Conservation (phyloP, 192 early-diverging fungal genomes). For the Spinellus fusiger region DNA sequence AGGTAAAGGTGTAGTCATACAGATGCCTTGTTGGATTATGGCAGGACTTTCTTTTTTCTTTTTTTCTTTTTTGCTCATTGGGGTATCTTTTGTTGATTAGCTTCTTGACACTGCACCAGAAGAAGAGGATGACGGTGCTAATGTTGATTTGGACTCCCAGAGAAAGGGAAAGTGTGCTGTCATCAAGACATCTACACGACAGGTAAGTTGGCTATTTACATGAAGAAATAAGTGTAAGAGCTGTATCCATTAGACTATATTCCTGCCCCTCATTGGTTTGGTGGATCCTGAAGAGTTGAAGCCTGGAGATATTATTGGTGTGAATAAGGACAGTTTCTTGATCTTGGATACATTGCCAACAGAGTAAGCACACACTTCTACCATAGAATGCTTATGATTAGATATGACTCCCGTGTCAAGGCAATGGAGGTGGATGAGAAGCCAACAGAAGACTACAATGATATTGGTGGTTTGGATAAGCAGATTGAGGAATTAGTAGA, state of each 20-base stretch:
- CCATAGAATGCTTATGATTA: slow-evolving; percentile 11
- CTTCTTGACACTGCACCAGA: slow-evolving; percentile 89
- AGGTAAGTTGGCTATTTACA: slow-evolving; percentile 43
- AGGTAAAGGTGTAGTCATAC: slow-evolving; percentile 46
- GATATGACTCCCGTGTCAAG: slow-evolving; percentile 96
- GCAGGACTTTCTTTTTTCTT: not conserved
- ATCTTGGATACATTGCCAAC: slow-evolving; percentile 94
- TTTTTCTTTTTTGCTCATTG: not conserved
- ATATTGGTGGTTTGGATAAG: slow-evolving; percentile 87
- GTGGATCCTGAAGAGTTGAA: slow-evolving; percentile 84
- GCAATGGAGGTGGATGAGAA: slow-evolving; percentile 99
- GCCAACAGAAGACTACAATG: slow-evolving; percentile 95
- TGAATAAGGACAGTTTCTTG: slow-evolving; percentile 97
- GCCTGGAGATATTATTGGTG: slow-evolving; percentile 96
- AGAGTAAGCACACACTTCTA: slow-evolving; percentile 53
- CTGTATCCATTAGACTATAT: slow-evolving; percentile 66
- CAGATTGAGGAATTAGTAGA: slow-evolving; percentile 86
- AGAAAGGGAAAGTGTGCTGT: slow-evolving; percentile 96
- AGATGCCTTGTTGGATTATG: slow-evolving; percentile 25
- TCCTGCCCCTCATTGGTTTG: slow-evolving; percentile 94
- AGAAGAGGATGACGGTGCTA: slow-evolving; percentile 91
- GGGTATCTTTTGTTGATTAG: slow-evolving; percentile 27
- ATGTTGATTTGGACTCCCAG: slow-evolving; percentile 87
- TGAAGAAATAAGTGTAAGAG: not conserved
- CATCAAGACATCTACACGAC: slow-evolving; percentile 90